Conservation (phyloP, 2,329 filamentous ascomycete genomes). For the Colletotrichum lentis region DNA sequence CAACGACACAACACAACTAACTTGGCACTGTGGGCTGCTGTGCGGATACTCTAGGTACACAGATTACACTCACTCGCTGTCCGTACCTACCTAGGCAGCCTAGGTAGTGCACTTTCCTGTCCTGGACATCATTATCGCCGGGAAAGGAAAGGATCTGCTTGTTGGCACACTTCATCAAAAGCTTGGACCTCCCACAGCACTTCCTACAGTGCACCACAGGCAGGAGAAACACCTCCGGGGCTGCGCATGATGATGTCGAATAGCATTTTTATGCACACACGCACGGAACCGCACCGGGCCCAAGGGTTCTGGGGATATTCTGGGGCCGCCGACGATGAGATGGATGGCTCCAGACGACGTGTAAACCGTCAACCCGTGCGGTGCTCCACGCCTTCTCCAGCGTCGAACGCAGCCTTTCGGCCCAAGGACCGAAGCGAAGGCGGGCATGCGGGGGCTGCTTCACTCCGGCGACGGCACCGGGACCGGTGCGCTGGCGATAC, state of each 20-base stretch:
- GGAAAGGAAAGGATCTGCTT: neutral
- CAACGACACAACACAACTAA: neutral
- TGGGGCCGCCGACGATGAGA: conserved; percentile 6
- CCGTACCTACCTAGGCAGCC: too few species aligned
- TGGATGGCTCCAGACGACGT: conserved; percentile 3
- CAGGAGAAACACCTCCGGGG: conserved; percentile 29
- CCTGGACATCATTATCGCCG: neutral
- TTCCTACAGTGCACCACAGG: neutral
- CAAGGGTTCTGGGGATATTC: neutral
- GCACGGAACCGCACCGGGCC: neutral
- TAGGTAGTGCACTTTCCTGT: neutral
- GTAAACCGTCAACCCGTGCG: neutral
- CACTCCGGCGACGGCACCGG: neutral
- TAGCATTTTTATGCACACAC: conserved; percentile 4
- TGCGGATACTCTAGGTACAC: too few species aligned
- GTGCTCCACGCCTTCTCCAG: neutral
- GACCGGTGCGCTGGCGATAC: neutral
- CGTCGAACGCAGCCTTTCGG: neutral
- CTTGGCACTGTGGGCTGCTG: neutral
- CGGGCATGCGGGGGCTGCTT: neutral
- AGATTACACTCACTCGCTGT: too few species aligned
- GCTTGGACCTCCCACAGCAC: neutral
- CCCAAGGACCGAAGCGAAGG: neutral
- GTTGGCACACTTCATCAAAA: neutral
- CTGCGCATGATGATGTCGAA: neutral